A percentile compares a stretch with the other conserved stretches of the same genome.
These are phyloP conservation scores for Fagus sylvatica DNA, from an alignment of 306 rosid species.

Conservation along the genomic window DNA sequence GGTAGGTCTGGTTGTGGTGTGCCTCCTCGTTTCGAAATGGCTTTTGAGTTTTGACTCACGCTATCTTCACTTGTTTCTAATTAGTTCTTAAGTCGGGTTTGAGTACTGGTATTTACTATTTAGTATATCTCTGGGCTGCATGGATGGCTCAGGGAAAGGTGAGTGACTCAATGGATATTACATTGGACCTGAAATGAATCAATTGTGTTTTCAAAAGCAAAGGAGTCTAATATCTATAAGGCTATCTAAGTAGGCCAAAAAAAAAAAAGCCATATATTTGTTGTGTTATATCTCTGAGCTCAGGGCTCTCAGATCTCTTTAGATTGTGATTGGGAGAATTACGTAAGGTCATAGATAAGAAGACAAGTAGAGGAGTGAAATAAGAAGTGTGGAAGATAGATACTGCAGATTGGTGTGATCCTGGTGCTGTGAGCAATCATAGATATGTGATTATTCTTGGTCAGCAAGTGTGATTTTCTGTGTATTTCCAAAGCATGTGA, in stretches of 20 bases:
- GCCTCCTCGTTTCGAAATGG: not conserved
- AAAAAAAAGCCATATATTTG: not conserved
- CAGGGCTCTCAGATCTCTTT: not conserved
- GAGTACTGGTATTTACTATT: not conserved
- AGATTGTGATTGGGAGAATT: not conserved
- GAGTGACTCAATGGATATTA: not conserved
- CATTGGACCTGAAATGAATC: not conserved
- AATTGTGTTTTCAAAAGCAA: not conserved
- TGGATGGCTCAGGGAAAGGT: not conserved
- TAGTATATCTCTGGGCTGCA: not conserved
- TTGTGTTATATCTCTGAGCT: not conserved
- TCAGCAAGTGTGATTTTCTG: not conserved
- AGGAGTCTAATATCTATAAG: not conserved
- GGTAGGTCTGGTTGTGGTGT: not conserved
- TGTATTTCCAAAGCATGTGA: not conserved
- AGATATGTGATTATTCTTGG: not conserved
- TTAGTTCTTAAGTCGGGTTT: not conserved
- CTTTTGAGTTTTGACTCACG: not conserved
- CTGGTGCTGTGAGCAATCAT: not conserved
- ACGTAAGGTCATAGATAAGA: not conserved
- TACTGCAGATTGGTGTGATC: not conserved
- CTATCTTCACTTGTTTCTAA: not conserved
- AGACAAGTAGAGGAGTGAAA: no score
- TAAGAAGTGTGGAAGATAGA: not conserved
- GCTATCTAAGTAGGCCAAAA: not conserved